Conservation (phyloP, 331 rosid genomes). For the Erythrophleum ivorense region DNA sequence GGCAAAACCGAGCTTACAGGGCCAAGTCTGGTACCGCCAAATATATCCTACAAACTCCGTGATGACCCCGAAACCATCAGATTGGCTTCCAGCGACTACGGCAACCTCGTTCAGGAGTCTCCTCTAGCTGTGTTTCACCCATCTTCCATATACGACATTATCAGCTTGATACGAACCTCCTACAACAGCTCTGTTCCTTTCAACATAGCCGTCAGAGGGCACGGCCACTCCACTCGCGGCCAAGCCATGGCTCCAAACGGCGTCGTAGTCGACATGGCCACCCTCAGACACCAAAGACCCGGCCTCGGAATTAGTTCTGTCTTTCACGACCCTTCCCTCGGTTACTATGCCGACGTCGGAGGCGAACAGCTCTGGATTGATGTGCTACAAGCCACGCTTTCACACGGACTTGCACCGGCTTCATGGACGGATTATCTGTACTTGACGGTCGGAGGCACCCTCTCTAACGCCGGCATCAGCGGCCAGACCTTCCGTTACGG, state of each 20-base stretch:
- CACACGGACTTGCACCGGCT: slow-evolving; percentile 69
- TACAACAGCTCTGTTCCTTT: slow-evolving; percentile 58
- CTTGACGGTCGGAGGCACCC: slow-evolving; percentile 89
- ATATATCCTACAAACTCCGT: slow-evolving; percentile 44
- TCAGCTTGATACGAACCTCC: slow-evolving; percentile 48
- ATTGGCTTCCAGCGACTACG: slow-evolving; percentile 68
- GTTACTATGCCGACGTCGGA: slow-evolving; percentile 74
- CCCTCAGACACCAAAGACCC: slow-evolving; percentile 39
- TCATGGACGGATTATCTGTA: slow-evolving; percentile 91
- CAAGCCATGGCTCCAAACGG: slow-evolving; percentile 85
- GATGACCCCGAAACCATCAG: slow-evolving; percentile 55
- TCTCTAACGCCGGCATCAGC: slow-evolving; percentile 87
- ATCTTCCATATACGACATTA: slow-evolving; percentile 60
- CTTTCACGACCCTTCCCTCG: slow-evolving; percentile 39
- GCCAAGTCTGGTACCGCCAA: slow-evolving; percentile 38
- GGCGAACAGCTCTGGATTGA: slow-evolving; percentile 84
- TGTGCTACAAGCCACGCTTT: slow-evolving; percentile 56
- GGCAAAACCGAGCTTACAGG: slow-evolving; percentile 47
- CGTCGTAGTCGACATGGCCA: slow-evolving; percentile 81
- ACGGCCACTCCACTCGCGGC: slow-evolving; percentile 81
- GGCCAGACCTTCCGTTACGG: slow-evolving; percentile 82
- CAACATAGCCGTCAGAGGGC: slow-evolving; percentile 67
- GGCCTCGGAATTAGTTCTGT: slow-evolving; percentile 42
- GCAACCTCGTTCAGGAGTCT: slow-evolving; percentile 56
- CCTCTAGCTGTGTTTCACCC: slow-evolving; percentile 74